Base-by-base conservation (phyloP, 768 basidiomycete species). In the Podaxis sp. region DNA sequence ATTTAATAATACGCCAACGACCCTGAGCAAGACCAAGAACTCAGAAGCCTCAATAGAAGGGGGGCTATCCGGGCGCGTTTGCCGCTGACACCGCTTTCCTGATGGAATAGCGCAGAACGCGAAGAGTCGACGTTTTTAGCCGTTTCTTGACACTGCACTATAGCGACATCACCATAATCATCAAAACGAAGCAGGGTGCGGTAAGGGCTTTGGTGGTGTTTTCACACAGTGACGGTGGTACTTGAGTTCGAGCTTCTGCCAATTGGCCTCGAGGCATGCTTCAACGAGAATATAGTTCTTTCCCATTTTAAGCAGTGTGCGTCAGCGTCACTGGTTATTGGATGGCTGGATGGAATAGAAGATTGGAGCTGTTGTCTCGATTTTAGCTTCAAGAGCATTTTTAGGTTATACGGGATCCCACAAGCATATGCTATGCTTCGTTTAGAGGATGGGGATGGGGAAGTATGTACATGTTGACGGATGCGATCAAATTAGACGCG, bases 81-180 rank as follows among this genome's bases (percentile, higher is more conserved):
- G 61, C 61, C 61, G 61, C 61, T 52, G 44, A 63, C 61, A 63
- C 61, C 46, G 61, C 61, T 63, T 63, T 63, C 46, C 30, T 57
- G 48, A 63, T 57, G 26, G 44, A 55, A 55, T 39, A 55, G n/a
- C 44, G 9, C 19, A 38, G 36, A 40, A 38, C n/a, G 19, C 39
- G 54, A 39, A 15, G 13, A 24, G 13, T 56, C 26, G 54, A 22
- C 38, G 15, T 40, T 56, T 38, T 56, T 56, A 26, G 30, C 8
- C 33, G 33, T 33, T 44, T 44, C 42, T 44, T 51, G 13, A 26
- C 49, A 51, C 49, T 12, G 49, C 49, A 26, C 13, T 17, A 19
- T 11, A 19, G 42, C 13, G 42, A 44, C 13, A 44, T 15, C 15
- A 44, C 4, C 9, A 9, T 33, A 33, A 33, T 33, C 33, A 33